These are phyloP conservation scores for Colletotrichum liaoningense DNA, from an alignment of 2,329 filamentous ascomycete genomes.

Conservation along the genomic window DNA sequence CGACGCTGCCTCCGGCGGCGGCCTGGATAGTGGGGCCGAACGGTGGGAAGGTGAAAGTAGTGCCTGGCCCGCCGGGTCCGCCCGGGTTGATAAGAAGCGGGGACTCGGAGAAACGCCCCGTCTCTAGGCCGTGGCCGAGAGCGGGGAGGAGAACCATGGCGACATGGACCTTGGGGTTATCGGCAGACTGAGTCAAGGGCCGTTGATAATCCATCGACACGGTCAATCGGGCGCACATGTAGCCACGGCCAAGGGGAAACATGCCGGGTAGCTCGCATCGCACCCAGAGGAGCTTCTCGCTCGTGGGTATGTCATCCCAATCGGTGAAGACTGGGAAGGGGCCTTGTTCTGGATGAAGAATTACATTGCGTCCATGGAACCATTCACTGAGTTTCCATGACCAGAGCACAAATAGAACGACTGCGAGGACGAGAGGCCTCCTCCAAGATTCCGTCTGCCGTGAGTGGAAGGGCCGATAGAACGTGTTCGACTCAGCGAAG, in stretches of 20 bases:
- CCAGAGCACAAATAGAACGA: slow-evolving; percentile 20
- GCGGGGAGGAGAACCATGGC: slow-evolving; percentile 49
- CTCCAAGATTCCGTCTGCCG: slow-evolving; percentile 9
- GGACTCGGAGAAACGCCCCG: slow-evolving; percentile 47
- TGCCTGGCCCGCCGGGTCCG: slow-evolving; percentile 58
- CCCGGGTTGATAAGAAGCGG: slow-evolving; percentile 59
- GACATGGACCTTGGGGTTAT: slow-evolving; percentile 50
- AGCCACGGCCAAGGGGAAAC: slow-evolving; percentile 21
- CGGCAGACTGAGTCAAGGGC: slow-evolving; percentile 48
- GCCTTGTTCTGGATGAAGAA: background rate
- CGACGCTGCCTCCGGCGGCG: slow-evolving; percentile 51
- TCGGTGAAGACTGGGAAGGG: slow-evolving; percentile 23
- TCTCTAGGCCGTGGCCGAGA: slow-evolving; percentile 42
- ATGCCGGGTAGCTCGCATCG: slow-evolving; percentile 50
- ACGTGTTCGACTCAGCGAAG: slow-evolving; percentile 23
- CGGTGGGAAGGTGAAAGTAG: slow-evolving; percentile 40
- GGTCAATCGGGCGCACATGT: slow-evolving; percentile 56
- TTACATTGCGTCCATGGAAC: slow-evolving; percentile 7
- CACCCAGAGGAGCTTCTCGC: slow-evolving; percentile 56
- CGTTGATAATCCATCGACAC: slow-evolving; percentile 60
- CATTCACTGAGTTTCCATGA: slow-evolving; percentile 17
- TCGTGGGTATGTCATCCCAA: slow-evolving; percentile 54
- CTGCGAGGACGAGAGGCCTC: slow-evolving; percentile 17
- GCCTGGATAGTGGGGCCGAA: slow-evolving; percentile 46
- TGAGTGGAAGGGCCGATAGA: background rate